These are phyloP conservation scores for Dothistroma pini DNA, from an alignment of 2,329 filamentous ascomycete species.

Conservation along the genomic window DNA sequence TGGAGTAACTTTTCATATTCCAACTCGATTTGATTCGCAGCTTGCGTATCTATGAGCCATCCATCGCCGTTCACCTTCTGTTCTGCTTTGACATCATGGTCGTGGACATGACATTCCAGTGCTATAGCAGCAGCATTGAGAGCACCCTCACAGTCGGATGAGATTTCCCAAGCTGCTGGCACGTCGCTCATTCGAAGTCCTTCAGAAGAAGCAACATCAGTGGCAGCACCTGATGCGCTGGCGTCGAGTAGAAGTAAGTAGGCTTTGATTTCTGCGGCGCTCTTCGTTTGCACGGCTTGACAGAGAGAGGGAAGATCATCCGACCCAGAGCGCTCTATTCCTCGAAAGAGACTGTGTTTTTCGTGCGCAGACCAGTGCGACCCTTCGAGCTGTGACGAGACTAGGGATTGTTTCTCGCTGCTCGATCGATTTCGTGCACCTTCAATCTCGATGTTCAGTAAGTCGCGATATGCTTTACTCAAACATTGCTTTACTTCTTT, in stretches of 20 bases:
- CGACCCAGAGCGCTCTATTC: slow-evolving; percentile 60
- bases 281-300: slow-evolving; percentile 64
- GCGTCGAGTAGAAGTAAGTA: slow-evolving; percentile 63
- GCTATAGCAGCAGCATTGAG: slow-evolving; percentile 67
- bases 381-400: slow-evolving; percentile 61
- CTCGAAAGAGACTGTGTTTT: slow-evolving; percentile 66
- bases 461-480: slow-evolving; percentile 40
- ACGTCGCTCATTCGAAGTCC: slow-evolving; percentile 53
- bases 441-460: slow-evolving; percentile 58
- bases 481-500: slow-evolving; percentile 13
- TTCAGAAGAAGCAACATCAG: background rate
- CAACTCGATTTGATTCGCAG: slow-evolving; percentile 36
- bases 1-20: slow-evolving; percentile 20
- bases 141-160: slow-evolving; percentile 58
- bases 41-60: slow-evolving; percentile 59
- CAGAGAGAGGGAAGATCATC: slow-evolving; percentile 62
- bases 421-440: slow-evolving; percentile 33
- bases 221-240: slow-evolving; percentile 26
- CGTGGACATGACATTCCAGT: slow-evolving; percentile 62
- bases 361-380: slow-evolving; percentile 68
- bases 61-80: slow-evolving; percentile 56
- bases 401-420: slow-evolving; percentile 6
- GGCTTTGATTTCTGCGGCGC: slow-evolving; percentile 66
- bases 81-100: slow-evolving; percentile 59
- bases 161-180: slow-evolving; percentile 70